phyloP scores from a whole-genome alignment of 1,139 yeast species.

The Kurtzmaniella quercitrusa region DNA sequence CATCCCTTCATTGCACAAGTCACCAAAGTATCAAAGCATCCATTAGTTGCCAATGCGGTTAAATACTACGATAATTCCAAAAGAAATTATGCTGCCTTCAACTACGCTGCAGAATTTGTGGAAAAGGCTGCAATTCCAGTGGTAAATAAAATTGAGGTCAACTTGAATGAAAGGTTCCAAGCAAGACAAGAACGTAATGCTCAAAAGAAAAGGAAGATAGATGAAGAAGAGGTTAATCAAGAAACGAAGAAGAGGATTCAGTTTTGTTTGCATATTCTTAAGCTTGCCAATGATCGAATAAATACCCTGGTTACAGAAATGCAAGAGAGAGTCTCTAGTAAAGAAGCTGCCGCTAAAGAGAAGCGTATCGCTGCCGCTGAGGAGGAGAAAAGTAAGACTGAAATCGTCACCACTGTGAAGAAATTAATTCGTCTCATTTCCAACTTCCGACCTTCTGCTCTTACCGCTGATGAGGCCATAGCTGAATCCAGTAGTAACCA shows the following conservation, averaged over 20 bases:
- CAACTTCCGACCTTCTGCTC: constrained; percentile 75
- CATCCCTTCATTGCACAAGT: constrained; percentile 46
- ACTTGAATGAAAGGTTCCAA: constrained; percentile 37
- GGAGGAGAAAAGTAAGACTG: constrained; percentile 56
- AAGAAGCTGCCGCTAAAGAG: constrained; percentile 14
- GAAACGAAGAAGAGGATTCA: constrained; percentile 71
- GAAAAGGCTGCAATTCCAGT: constrained; percentile 61
- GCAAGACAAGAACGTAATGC: constrained; percentile 16
- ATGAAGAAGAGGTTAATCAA: constrained; percentile 1
- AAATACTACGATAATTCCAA: constrained; percentile 56
- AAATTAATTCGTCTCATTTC: constrained; percentile 84
- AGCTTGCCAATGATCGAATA: constrained; percentile 72
- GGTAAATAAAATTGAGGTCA: constrained; percentile 47
- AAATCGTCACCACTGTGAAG: constrained; percentile 82
- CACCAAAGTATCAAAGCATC: constrained; percentile 41
- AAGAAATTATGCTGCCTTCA: constrained; percentile 52
- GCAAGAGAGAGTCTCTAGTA: constrained; percentile 38
- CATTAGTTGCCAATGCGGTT: constrained; percentile 55
- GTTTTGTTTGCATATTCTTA: constrained; percentile 67
- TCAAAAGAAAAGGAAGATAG: constrained; percentile 11
- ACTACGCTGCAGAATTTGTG: constrained; percentile 63
- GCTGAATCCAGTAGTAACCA: constrained; percentile 2
- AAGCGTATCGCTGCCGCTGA: constrained; percentile 12
- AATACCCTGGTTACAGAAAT: constrained; percentile 59
- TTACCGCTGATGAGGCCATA: constrained; percentile 18